Evolutionary conservation across 2,329 filamentous ascomycete species (phyloP).

Genomic region (Xylariaceae sp.): DNA sequence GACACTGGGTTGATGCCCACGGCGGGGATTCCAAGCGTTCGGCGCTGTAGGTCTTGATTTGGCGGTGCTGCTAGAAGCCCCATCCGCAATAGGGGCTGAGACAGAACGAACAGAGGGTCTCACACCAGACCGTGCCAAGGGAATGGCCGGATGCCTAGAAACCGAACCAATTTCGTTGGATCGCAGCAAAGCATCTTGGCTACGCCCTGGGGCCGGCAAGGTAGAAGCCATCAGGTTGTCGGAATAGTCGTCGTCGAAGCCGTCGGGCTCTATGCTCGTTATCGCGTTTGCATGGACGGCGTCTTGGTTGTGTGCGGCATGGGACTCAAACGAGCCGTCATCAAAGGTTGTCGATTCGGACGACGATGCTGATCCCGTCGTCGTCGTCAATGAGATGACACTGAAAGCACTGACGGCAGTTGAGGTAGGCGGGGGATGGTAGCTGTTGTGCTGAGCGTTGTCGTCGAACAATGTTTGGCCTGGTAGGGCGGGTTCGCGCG

Average conservation of each 20-base stretch:
- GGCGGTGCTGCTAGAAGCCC: conserved; percentile 30
- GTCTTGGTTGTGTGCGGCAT: conserved; percentile 38
- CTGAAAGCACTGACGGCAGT: conserved; percentile 17
- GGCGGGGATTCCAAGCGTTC: conserved; percentile 28
- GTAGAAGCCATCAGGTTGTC: conserved; percentile 40
- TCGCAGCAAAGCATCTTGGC: conserved; percentile 41
- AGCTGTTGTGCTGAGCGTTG: conserved; percentile 11
- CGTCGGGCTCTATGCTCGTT: conserved; percentile 36
- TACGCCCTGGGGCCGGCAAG: conserved; percentile 39
- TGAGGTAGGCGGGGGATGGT: conserved; percentile 24
- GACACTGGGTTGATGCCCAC: conserved; percentile 59
- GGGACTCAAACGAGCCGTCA: conserved; percentile 32
- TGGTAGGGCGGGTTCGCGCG: conserved; percentile 20
- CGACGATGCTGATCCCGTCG: conserved; percentile 2
- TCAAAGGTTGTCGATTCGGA: conserved; percentile 11
- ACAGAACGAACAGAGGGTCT: conserved; percentile 49
- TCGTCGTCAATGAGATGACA: conserved; percentile 12
- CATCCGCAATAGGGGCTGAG: conserved; percentile 53
- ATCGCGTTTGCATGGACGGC: conserved; percentile 39
- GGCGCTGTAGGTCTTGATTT: conserved; percentile 33
- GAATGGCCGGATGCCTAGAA: conserved; percentile 44
- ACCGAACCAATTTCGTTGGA: conserved; percentile 49
- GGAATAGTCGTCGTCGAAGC: conserved; percentile 51
- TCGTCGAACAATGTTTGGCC: conserved; percentile 8
- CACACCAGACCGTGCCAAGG: conserved; percentile 39